Evolutionary conservation across 2,329 filamentous ascomycete species (phyloP).

Genomic region (Aurifilum marmelostoma): DNA sequence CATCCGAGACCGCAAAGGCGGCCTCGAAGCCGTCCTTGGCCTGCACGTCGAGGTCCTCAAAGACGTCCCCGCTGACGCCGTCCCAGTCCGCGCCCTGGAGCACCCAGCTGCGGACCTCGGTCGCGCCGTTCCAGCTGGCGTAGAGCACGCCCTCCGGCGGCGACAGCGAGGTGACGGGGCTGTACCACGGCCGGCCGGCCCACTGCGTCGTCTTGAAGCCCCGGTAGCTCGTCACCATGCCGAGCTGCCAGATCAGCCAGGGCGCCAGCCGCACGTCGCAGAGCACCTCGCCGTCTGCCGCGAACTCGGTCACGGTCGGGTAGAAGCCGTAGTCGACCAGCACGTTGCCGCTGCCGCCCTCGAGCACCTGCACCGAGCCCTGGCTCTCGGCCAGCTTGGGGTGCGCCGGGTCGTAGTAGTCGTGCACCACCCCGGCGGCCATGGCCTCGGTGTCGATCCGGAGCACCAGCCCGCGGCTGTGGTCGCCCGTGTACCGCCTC

Average conservation of each 20-base stretch:
- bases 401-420: constrained; percentile 37
- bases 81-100: constrained; percentile 28
- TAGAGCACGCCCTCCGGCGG: constrained; percentile 27
- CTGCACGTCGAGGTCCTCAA: constrained; percentile 20
- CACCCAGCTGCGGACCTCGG: constrained; percentile 28
- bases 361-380: constrained; percentile 24
- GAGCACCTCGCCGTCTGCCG: constrained; percentile 26
- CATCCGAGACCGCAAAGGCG: constrained; percentile 18
- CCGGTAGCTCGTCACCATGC: constrained; percentile 31
- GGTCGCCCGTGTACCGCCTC: constrained; percentile 34
- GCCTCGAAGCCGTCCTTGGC: constrained; percentile 29
- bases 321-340: constrained; percentile 31
- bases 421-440: constrained; percentile 37
- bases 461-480: constrained; percentile 39
- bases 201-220: constrained; percentile 29
- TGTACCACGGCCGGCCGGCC: constrained; percentile 26
- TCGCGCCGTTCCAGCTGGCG: constrained; percentile 33
- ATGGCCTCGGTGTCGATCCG: constrained; percentile 36
- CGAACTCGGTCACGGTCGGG: constrained; percentile 29
- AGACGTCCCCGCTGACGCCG: constrained; percentile 10
- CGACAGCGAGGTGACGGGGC: constrained; percentile 18
- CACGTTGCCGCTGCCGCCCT: constrained; percentile 16
- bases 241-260: constrained; percentile 24
- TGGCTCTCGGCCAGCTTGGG: constrained; percentile 19
- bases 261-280: constrained; percentile 30